Base-by-base conservation (phyloP, 305 asterid species). In the Fraxinus sp. region DNA sequence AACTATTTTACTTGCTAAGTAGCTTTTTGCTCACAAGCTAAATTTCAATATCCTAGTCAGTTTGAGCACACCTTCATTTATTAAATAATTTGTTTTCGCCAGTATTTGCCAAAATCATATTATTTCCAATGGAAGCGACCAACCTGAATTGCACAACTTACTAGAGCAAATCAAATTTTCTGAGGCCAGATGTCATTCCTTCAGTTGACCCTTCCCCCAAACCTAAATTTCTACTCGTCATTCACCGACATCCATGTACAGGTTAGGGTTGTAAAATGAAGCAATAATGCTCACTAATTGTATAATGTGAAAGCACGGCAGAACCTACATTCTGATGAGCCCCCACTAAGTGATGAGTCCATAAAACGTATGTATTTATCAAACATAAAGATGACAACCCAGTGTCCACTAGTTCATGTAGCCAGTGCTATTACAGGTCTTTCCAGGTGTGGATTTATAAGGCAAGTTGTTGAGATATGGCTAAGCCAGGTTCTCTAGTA, bases 231-330 rank as follows among this genome's bases (percentile, higher is more conserved):
- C 30, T 28, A 3, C 35, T 64, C 11, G 57, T 32, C 57, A 11
- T 76, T 5, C 62, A 76, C 57, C 16, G 41, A 44, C 52, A 84
- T 79, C 72, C 76, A 81, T 79, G 22, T 52, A 32, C 62, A 32
- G 79, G 52, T 9, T 30, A 72, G 78, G 81, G 36, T 79, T 24
- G 62, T 26, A 57, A 70, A 57, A 49, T 33, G 64, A 52, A 82
- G 78, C 76, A 68, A 57, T 71, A 35, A 78, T 49, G 78, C 73
- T 20, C 37, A 74, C 72, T 73, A 66, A 79, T 52, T 64, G 37
- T 81, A 79, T 32, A 62, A 83, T 20, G 13, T 32, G 76, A 85
- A 77, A 77, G 49, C 41, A 33, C n/a, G 71, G 83, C 78, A 80
- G 62, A 39, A 30, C 32, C 55, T 59, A 59, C 70, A 59, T 59